phyloP scores from a whole-genome alignment of 805 yeast species.

The Cyberlindnera maclurae region DNA sequence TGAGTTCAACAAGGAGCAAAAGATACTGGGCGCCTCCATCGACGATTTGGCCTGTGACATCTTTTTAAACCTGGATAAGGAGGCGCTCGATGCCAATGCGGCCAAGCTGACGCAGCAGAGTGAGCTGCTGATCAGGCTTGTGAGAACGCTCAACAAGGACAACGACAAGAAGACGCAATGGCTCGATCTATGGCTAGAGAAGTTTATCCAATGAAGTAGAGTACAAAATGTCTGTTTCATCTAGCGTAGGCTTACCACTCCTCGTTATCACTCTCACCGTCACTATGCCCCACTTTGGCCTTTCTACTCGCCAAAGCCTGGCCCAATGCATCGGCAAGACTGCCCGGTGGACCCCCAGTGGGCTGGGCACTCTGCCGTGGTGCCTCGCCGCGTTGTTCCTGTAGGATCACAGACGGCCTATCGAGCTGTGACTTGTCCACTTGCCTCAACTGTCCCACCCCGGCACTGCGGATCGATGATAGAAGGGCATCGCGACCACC shows the following conservation, averaged over 20 bases:
- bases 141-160: constrained; percentile 39
- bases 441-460: constrained; percentile 57
- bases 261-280: constrained; percentile 75
- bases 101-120: constrained; percentile 22
- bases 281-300: constrained; percentile 71
- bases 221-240: not conserved
- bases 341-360: constrained; percentile 42
- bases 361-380: constrained; percentile 17
- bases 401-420: constrained; percentile 63
- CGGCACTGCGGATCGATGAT: constrained; percentile 79
- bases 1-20: constrained; percentile 36
- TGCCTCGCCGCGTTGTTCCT: constrained; percentile 63
- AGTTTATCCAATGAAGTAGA: constrained; percentile 23
- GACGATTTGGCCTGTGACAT: constrained; percentile 56
- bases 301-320: constrained; percentile 81
- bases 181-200: constrained; percentile 47
- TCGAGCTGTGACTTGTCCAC: constrained; percentile 82
- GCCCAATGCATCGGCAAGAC: constrained; percentile 80
- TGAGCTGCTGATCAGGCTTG: constrained; percentile 12
- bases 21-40: constrained; percentile 34
- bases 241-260: constrained; percentile 45
- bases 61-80: constrained; percentile 32
- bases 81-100: constrained; percentile 25
- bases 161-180: constrained; percentile 51
- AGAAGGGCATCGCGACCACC: constrained; percentile 72